phyloP scores from a whole-genome alignment of 2,329 filamentous ascomycete species.

The Xylariaceae sp. region DNA sequence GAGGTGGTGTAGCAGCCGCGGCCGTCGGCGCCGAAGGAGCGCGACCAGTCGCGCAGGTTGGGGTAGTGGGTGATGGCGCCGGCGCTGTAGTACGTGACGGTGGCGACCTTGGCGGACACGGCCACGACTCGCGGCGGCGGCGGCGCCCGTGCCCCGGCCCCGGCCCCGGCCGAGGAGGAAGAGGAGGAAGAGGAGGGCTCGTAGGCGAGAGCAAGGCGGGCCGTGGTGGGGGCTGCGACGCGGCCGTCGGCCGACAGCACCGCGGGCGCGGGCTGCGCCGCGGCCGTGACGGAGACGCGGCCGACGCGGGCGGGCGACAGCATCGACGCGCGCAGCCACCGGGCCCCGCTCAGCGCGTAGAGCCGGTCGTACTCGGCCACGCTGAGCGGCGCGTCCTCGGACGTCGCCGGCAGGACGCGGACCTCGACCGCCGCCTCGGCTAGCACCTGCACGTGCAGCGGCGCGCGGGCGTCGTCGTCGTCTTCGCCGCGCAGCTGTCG shows the following conservation, averaged over 20 bases:
- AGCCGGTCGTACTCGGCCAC: constrained; percentile 39
- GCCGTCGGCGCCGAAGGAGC: constrained; percentile 30
- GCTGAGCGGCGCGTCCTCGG: constrained; percentile 44
- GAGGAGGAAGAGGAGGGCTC: constrained; percentile 33
- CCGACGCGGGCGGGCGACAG: constrained; percentile 42
- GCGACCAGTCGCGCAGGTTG: constrained; percentile 40
- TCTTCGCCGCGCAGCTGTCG: constrained; percentile 15
- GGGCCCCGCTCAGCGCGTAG: constrained; percentile 43
- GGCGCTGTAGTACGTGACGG: constrained; percentile 45
- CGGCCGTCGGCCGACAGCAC: constrained; percentile 44
- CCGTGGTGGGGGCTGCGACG: constrained; percentile 32
- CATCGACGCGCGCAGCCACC: constrained; percentile 45
- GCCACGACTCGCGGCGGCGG: constrained; percentile 31
- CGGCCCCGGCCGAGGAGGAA: too few species aligned
- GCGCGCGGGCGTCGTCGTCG: constrained; percentile 7
- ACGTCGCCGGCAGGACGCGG: constrained; percentile 43
- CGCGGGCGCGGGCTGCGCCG: constrained; percentile 38
- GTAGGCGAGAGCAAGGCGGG: constrained; percentile 40
- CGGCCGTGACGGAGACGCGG: constrained; percentile 35
- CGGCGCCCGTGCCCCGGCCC: constrained; percentile 38
- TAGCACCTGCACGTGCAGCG: too few species aligned
- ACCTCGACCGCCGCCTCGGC: constrained; percentile 37
- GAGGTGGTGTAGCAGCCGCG: constrained; percentile 40
- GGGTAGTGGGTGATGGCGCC: constrained; percentile 39
- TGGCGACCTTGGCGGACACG: constrained; percentile 42